phyloP scores from a whole-genome alignment of 441 rosid species.

The Eruca vesicaria region DNA sequence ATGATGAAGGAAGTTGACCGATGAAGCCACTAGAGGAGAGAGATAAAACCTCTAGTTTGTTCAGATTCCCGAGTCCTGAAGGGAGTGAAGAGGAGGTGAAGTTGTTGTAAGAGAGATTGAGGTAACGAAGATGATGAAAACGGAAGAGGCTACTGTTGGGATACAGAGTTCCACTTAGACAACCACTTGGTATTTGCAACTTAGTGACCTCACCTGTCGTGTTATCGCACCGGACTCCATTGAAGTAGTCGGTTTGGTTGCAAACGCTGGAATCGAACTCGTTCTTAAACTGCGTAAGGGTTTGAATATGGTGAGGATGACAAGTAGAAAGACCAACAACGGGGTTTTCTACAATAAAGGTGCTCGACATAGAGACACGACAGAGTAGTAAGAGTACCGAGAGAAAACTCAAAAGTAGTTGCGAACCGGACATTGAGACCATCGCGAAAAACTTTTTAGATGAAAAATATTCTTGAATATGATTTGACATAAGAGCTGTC shows the following conservation, averaged over 20 bases:
- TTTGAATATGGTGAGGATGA: constrained; percentile 3
- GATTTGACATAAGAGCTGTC: neutral
- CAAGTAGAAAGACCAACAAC: neutral
- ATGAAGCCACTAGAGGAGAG: too few species aligned
- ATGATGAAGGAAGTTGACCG: constrained; percentile 15
- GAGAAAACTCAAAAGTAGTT: neutral
- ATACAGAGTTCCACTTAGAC: constrained; percentile 7
- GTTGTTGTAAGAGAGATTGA: constrained; percentile 4
- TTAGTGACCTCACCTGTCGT: neutral
- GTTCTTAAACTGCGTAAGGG: neutral
- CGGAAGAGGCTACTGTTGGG: constrained; percentile 19
- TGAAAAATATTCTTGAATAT: neutral
- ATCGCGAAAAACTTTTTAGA: neutral
- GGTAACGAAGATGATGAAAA: constrained; percentile 2
- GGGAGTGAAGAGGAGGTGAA: constrained; percentile 6
- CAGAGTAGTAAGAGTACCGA: neutral
- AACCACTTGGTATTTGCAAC: neutral
- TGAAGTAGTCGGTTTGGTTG: neutral
- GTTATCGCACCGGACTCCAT: constrained; percentile 19
- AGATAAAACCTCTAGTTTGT: neutral
- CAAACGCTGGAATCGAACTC: constrained; percentile 10
- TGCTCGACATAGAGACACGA: neutral
- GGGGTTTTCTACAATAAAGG: neutral
- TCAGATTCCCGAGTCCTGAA: constrained; percentile 1
- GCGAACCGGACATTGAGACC: neutral